phyloP scores from a whole-genome alignment of 306 rosid species.

The Trichosanthes truncata region DNA sequence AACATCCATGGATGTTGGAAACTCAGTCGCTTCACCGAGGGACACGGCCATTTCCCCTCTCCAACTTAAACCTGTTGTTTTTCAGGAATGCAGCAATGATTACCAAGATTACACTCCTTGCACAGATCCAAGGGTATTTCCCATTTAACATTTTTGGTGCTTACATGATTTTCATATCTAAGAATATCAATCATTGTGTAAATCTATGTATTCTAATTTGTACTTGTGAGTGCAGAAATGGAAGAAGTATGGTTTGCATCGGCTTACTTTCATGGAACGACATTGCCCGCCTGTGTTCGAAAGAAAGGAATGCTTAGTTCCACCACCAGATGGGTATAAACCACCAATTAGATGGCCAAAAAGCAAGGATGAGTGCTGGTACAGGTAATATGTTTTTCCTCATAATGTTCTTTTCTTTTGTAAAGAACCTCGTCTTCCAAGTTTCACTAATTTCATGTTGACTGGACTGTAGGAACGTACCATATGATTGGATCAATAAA shows the following conservation, averaged over 20 bases:
- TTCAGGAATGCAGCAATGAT: conserved; percentile 57
- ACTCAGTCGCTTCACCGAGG: conserved; percentile 29
- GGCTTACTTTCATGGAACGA: conserved; percentile 90
- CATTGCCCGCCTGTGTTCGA: conserved; percentile 86
- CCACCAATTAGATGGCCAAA: conserved; percentile 92
- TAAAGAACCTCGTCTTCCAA: not conserved
- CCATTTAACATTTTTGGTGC: not conserved
- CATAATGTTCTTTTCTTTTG: not conserved
- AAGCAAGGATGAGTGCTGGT: conserved; percentile 93
- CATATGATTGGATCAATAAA: conserved; percentile 94
- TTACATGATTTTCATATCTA: conserved; percentile 12
- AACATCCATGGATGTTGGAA: conserved; percentile 21
- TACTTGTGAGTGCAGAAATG: conserved; percentile 59
- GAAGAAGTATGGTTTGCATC: conserved; percentile 66
- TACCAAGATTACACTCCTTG: conserved; percentile 95
- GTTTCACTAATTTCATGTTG: conserved; percentile 9
- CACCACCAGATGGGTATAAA: conserved; percentile 94
- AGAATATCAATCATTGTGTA: not conserved
- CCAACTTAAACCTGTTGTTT: conserved; percentile 32
- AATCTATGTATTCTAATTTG: conserved; percentile 13
- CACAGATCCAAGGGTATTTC: conserved; percentile 88
- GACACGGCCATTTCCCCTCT: conserved; percentile 36
- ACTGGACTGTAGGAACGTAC: conserved; percentile 67
- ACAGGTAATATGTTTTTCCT: conserved; percentile 43
- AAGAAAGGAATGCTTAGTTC: conserved; percentile 84